phyloP scores from a whole-genome alignment of 139 green algal genomes.

The Tetratostichococcus sp. region DNA sequence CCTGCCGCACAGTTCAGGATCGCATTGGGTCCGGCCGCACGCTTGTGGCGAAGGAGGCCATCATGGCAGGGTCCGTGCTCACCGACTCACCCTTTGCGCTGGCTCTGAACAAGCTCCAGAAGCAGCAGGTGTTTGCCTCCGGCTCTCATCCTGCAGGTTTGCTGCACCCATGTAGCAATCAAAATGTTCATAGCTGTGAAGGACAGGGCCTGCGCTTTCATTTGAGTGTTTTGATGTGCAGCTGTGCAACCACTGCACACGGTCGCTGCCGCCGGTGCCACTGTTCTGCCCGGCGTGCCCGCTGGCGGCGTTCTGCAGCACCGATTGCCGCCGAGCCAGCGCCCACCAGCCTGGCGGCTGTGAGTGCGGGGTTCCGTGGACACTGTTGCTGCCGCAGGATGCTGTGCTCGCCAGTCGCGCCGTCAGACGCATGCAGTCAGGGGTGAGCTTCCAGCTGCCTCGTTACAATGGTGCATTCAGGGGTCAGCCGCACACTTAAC shows the following conservation, averaged over 20 bases:
- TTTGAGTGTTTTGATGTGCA: background rate
- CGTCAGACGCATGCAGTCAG: background rate
- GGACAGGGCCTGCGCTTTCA: too few relatives aligned
- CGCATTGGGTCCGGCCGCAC: background rate
- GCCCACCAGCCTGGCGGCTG: slow-evolving; percentile 19
- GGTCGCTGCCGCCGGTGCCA: background rate
- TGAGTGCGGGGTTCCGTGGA: slow-evolving; percentile 51
- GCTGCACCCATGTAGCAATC: background rate
- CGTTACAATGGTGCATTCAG: too few relatives aligned
- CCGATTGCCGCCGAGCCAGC: slow-evolving; percentile 17
- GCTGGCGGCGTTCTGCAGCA: slow-evolving; percentile 37
- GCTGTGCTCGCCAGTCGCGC: slow-evolving; percentile 30
- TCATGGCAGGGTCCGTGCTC: background rate
- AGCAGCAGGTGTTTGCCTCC: background rate
- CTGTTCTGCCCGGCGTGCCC: slow-evolving; percentile 26
- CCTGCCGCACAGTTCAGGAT: background rate
- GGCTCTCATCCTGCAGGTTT: too few relatives aligned
- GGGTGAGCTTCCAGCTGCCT: background rate
- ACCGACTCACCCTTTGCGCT: background rate
- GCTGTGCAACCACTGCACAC: slow-evolving; percentile 4
- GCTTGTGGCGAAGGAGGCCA: background rate
- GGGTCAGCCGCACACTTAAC: too few relatives aligned
- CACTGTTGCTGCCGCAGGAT: slow-evolving; percentile 34
- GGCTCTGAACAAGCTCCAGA: background rate
- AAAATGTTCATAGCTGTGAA: background rate